Conservation (phyloP, 148 eudicot genomes). For the Euryodendron excelsum region DNA sequence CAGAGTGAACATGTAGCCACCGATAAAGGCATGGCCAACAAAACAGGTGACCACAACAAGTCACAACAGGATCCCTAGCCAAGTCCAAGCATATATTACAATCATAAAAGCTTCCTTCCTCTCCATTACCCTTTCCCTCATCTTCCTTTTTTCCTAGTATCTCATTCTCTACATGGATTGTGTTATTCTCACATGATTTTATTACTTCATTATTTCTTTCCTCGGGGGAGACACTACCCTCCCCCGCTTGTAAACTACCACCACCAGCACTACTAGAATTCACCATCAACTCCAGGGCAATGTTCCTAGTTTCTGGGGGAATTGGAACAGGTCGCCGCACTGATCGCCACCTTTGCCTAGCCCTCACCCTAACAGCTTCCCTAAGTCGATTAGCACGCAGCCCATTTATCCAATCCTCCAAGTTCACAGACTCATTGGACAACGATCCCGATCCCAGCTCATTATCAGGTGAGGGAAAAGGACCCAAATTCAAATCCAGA, state of each 20-base stretch:
- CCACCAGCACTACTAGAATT: constrained; percentile 27
- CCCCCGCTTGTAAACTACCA: constrained; percentile 56
- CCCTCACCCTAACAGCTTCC: constrained; percentile 45
- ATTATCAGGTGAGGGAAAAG: constrained; percentile 34
- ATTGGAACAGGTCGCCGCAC: constrained; percentile 39
- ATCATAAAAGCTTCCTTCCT: constrained; percentile 71
- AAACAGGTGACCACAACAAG: constrained; percentile 96
- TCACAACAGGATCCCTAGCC: constrained; percentile 89
- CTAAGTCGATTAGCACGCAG: constrained; percentile 36
- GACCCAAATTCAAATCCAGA: constrained; percentile 90
- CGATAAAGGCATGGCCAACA: constrained; percentile 96
- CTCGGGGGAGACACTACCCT: constrained; percentile 65
- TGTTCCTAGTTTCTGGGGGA: constrained; percentile 36
- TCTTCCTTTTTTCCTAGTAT: constrained; percentile 46
- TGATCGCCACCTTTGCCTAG: constrained; percentile 60
- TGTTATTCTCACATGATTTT: constrained; percentile 52
- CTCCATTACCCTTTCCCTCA: constrained; percentile 43
- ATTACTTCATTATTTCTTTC: constrained; percentile 39
- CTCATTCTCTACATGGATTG: constrained; percentile 35
- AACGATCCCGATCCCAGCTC: constrained; percentile 36
- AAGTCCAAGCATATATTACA: constrained; percentile 92
- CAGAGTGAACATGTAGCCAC: constrained; percentile 76
- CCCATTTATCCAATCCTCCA: constrained; percentile 49
- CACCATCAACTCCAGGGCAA: constrained; percentile 32
- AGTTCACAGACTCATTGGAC: constrained; percentile 34